Evolutionary conservation across 352 stramenopile genomes (phyloP).

Genomic region (Globisporangium solare): DNA sequence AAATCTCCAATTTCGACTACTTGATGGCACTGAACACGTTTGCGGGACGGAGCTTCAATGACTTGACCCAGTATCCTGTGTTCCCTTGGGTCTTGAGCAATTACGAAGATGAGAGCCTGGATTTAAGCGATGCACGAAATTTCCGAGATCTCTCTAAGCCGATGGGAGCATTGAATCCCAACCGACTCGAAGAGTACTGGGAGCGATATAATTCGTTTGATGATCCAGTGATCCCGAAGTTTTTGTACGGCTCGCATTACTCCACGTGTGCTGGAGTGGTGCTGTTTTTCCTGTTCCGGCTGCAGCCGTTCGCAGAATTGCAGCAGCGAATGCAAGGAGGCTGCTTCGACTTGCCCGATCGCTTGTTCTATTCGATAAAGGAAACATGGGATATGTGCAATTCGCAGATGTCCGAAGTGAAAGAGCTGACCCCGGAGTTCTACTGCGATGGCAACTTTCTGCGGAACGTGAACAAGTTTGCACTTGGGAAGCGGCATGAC

Average conservation of each 20-base stretch:
- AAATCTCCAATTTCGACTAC: slow-evolving; percentile 95
- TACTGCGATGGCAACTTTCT: slow-evolving; percentile 95
- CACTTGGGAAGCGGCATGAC: slow-evolving; percentile 90
- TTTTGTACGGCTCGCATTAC: slow-evolving; percentile 94
- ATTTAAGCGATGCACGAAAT: slow-evolving; percentile 82
- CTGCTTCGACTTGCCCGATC: slow-evolving; percentile 97
- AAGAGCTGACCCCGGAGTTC: slow-evolving; percentile 99
- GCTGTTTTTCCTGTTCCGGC: slow-evolving; percentile 96
- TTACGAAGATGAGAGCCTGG: slow-evolving; percentile 65
- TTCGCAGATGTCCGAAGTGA: slow-evolving; percentile 96
- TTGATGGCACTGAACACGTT: slow-evolving; percentile 93
- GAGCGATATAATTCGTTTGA: slow-evolving; percentile 94
- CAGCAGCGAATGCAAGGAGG: slow-evolving; percentile 96
- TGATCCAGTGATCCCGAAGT: slow-evolving; percentile 87
- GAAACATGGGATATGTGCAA: slow-evolving; percentile 98
- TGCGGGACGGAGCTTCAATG: slow-evolving; percentile 87
- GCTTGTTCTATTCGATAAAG: slow-evolving; percentile 96
- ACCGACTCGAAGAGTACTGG: slow-evolving; percentile 92
- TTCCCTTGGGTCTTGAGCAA: slow-evolving; percentile 89
- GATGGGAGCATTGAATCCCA: slow-evolving; percentile 95
- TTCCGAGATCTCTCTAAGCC: slow-evolving; percentile 98
- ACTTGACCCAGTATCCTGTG: slow-evolving; percentile 96
- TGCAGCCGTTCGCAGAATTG: slow-evolving; percentile 98
- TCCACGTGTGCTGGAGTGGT: slow-evolving; percentile 96
- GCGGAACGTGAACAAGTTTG: slow-evolving; percentile 94